Base-by-base conservation (phyloP, 805 yeast species). In the Saccharomycopsis babjevae region DNA sequence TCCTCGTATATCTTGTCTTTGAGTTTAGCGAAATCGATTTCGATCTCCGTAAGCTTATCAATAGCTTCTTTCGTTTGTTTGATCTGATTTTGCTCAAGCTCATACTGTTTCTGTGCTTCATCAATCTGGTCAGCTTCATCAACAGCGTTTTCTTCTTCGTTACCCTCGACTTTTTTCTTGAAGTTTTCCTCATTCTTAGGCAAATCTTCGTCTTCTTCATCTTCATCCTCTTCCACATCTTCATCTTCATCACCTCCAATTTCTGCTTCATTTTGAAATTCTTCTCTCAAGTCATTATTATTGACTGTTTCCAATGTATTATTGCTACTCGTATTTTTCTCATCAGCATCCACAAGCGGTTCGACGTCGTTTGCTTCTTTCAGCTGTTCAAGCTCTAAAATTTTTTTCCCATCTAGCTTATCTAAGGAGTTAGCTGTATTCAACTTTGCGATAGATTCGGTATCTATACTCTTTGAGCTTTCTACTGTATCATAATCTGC, bases 1-100 rank as follows among this genome's bases (percentile, higher is more conserved):
- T 91, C 96, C 63, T 87, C 91, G 72, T 88, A 93, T 57, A 94
- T 75, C 67, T 81, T 80, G 71, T 94, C 97, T 65, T 97, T 82
- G 60, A 93, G 77, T 64, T 81, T 78, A 6, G 98, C 97, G 77
- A 92, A 94, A 59, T 86, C 87, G 50, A 85, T 77, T 70, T 94
- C 99, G 61, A 94, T 90, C 28, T 81, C 82, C 1, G 91, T 86
- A 58, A 94, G 81, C 58, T 83, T 86, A 57, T 81, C 80, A 58
- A 93, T 76, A 1, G 96, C 96, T 30, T 79, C 77, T 61, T 80
- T 77, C 15, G 94, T 75, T 20, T 72, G 71, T 61, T 70, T 72
- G 6, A 46, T 46, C 28, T 46, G 32, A 11, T 15, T 22, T 7
- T 46, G 52, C n/a, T 46, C 52, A 22, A 46, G 52, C 28, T 46